Evolutionary conservation across 345 rosid species (phyloP).

Genomic region (Toxicodendron radicans): DNA sequence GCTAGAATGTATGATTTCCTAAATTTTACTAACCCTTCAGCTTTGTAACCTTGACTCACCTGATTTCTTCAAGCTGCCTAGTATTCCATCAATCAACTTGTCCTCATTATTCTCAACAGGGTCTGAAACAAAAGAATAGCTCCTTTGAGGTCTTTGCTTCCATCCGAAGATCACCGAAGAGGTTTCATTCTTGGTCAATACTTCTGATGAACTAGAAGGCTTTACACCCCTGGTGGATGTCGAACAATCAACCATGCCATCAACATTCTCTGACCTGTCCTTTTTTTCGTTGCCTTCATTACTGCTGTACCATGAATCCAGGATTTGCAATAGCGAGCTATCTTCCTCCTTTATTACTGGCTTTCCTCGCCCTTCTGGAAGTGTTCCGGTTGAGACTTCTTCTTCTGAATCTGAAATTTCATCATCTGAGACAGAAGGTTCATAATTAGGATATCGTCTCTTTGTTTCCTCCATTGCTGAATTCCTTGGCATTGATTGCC

Average conservation of each 20-base stretch:
- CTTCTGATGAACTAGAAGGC: slow-evolving; percentile 24
- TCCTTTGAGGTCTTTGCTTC: slow-evolving; percentile 50
- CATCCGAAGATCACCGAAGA: slow-evolving; percentile 15
- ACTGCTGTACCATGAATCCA: slow-evolving; percentile 51
- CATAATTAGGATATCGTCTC: slow-evolving; percentile 38
- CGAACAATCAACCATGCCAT: slow-evolving; percentile 28
- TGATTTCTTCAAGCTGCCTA: slow-evolving; percentile 54
- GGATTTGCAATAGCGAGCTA: slow-evolving; percentile 54
- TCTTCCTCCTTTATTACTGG: slow-evolving; percentile 22
- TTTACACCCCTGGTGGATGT: slow-evolving; percentile 13
- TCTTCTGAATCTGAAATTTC: slow-evolving; percentile 67
- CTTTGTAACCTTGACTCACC: slow-evolving; percentile 34
- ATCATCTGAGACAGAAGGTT: slow-evolving; percentile 65
- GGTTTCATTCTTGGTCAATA: slow-evolving; percentile 14
- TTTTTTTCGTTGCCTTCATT: slow-evolving; percentile 28
- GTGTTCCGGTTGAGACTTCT: slow-evolving; percentile 27
- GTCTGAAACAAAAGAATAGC: slow-evolving; percentile 55
- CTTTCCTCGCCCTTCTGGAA: slow-evolving; percentile 28
- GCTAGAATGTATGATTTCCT: neutral
- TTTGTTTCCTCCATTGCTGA: slow-evolving; percentile 9
- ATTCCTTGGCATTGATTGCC: slow-evolving; percentile 13
- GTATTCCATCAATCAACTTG: slow-evolving; percentile 51
- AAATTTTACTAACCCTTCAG: slow-evolving; percentile 9
- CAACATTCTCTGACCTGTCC: slow-evolving; percentile 32
- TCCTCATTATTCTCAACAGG: slow-evolving; percentile 29